A percentile compares a stretch with the other conserved stretches of the same genome.
Conservation (phyloP, 306 rosid genomes). For the Gillenia trifoliata region DNA sequence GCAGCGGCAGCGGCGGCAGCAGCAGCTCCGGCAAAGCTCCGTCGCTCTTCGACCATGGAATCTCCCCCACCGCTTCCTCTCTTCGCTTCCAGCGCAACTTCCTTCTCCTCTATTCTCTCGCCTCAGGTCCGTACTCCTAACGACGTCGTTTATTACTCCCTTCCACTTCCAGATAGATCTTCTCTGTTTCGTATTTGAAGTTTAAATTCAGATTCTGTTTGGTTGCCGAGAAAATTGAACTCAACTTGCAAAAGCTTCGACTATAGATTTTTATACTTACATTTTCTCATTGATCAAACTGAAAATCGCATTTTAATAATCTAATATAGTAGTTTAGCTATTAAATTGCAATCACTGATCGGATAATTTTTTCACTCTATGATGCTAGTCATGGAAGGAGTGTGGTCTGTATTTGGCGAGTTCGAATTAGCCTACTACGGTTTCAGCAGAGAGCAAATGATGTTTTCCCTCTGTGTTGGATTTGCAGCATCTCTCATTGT, state of each 20-base stretch:
- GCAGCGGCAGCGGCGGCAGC: not conserved
- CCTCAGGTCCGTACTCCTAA: slow-evolving; percentile 50
- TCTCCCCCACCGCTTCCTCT: slow-evolving; percentile 46
- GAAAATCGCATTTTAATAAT: not conserved
- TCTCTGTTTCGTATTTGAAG: not conserved
- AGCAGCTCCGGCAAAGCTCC: slow-evolving; percentile 33
- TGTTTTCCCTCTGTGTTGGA: slow-evolving; percentile 57
- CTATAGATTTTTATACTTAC: not conserved
- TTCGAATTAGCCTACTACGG: slow-evolving; percentile 63
- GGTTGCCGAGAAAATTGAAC: slow-evolving; percentile 23
- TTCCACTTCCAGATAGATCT: not conserved
- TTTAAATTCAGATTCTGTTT: slow-evolving; percentile 6
- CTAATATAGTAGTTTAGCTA: not conserved
- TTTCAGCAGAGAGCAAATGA: slow-evolving; percentile 53
- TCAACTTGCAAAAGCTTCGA: not conserved
- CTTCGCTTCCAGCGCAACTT: slow-evolving; percentile 66
- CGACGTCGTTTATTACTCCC: slow-evolving; percentile 1
- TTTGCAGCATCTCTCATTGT: slow-evolving; percentile 59
- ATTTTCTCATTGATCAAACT: slow-evolving; percentile 14
- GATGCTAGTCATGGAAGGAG: slow-evolving; percentile 67
- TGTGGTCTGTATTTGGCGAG: slow-evolving; percentile 77
- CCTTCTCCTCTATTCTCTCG: slow-evolving; percentile 62
- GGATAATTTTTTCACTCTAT: slow-evolving; percentile 15
- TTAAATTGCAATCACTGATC: slow-evolving; percentile 16
- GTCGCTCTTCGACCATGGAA: slow-evolving; percentile 66